These are phyloP conservation scores for Russula emetica DNA, from an alignment of 768 basidiomycete species.

Conservation along the genomic window DNA sequence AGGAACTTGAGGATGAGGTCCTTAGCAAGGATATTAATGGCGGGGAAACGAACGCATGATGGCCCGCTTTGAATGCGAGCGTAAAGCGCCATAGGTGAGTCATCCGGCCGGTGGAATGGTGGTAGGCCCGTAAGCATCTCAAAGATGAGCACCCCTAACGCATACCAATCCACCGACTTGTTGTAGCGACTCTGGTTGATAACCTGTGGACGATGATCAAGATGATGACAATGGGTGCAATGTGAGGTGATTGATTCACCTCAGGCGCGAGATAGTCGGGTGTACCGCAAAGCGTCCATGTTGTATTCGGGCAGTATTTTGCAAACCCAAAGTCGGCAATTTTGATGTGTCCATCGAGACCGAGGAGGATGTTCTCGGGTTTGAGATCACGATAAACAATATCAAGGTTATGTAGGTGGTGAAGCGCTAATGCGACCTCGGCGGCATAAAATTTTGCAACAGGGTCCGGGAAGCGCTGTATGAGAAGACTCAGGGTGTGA, in stretches of 20 bases:
- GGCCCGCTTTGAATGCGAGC: slow-evolving; percentile 85
- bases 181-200: slow-evolving; percentile 84
- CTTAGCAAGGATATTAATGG: slow-evolving; percentile 69
- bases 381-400: slow-evolving; percentile 98
- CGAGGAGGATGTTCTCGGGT: slow-evolving; percentile 93
- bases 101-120: slow-evolving; percentile 85
- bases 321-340: slow-evolving; percentile 97
- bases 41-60: slow-evolving; percentile 73
- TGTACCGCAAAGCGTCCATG: slow-evolving; percentile 94
- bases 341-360: slow-evolving; percentile 94
- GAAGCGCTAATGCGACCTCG: slow-evolving; percentile 88
- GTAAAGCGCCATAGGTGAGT: slow-evolving; percentile 83
- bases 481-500: slow-evolving; percentile 26
- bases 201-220: slow-evolving; percentile 43
- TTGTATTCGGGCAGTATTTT: slow-evolving; percentile 79
- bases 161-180: slow-evolving; percentile 98
- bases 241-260: slow-evolving; percentile 37
- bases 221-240: neutral
- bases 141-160: slow-evolving; percentile 92
- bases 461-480: slow-evolving; percentile 91
- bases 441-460: slow-evolving; percentile 98
- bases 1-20: slow-evolving; percentile 89
- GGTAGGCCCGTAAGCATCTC: slow-evolving; percentile 97
- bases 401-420: slow-evolving; percentile 78
- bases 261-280: slow-evolving; percentile 98